A percentile compares a stretch with the other conserved stretches of the same genome.
Evolutionary conservation across 108 stramenopile genomes (phyloP).

Genomic region (Cyclotella kingstonii): DNA sequence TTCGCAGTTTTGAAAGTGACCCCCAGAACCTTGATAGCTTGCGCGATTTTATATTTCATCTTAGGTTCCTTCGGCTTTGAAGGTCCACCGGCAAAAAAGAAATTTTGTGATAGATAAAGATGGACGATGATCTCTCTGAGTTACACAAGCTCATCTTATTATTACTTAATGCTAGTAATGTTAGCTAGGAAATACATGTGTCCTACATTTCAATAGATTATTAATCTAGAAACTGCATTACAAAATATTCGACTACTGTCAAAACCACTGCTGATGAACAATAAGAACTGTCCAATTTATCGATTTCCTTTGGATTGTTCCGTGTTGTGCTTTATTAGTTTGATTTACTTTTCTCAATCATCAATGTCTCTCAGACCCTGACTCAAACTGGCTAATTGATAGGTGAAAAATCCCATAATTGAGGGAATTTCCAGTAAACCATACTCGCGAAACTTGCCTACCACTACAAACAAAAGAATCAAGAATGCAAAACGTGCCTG

Average conservation of each 20-base stretch:
- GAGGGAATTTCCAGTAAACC: slow-evolving; percentile 73
- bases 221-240: too few relatives aligned
- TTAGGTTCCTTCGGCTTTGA: slow-evolving; percentile 22
- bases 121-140: neutral
- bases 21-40: slow-evolving; percentile 25
- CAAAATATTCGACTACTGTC: too few relatives aligned
- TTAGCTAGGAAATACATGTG: neutral
- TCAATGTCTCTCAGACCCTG: slow-evolving; percentile 73
- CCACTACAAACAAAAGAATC: slow-evolving; percentile 71
- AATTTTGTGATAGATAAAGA: neutral
- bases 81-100: slow-evolving; percentile 2
- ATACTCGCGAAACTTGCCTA: slow-evolving; percentile 68
- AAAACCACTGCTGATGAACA: too few relatives aligned
- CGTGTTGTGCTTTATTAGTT: too few relatives aligned
- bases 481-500: slow-evolving; percentile 86
- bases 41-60: slow-evolving; percentile 17
- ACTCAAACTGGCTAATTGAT: slow-evolving; percentile 70
- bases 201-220: neutral
- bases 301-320: too few relatives aligned
- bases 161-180: neutral
- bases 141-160: neutral
- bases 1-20: slow-evolving; percentile 24
- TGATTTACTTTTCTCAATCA: slow-evolving; percentile 38
- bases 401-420: slow-evolving; percentile 85
- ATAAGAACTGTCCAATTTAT: too few relatives aligned